Percentiles rank a stretch among this genome's conserved stretches.
Evolutionary conservation across 352 stramenopile genomes (phyloP).

Genomic region (Elongisporangium undulatum): DNA sequence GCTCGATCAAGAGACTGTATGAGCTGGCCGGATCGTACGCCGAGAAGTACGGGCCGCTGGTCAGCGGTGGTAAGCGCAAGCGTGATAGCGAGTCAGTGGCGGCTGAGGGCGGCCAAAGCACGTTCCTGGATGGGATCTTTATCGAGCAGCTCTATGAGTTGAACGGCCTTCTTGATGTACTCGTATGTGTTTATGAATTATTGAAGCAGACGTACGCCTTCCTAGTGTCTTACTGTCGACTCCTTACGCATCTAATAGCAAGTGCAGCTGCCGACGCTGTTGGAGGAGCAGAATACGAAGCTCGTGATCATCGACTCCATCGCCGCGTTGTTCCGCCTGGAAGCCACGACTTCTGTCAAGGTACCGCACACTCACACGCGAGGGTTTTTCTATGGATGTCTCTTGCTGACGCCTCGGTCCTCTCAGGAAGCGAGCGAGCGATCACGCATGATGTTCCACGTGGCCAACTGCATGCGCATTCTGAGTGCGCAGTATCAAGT

Average conservation of each 20-base stretch:
- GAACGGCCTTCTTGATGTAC: constrained; percentile 51
- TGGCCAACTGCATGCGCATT: constrained; percentile 84
- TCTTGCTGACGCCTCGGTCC: not conserved
- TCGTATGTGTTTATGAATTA: constrained; percentile 27
- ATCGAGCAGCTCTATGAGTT: constrained; percentile 75
- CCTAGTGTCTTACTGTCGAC: not conserved
- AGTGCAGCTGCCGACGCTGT: constrained; percentile 49
- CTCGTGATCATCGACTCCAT: constrained; percentile 82
- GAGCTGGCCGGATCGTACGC: constrained; percentile 56
- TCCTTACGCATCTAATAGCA: constrained; percentile 28
- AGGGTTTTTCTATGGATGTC: not conserved
- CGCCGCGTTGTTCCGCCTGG: constrained; percentile 65
- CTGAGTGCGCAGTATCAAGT: constrained; percentile 71
- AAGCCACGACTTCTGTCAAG: constrained; percentile 66
- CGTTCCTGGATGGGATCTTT: constrained; percentile 75
- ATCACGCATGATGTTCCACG: constrained; percentile 74
- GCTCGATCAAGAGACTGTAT: constrained; percentile 65
- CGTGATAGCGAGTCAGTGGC: constrained; percentile 17
- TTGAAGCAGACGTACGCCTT: not conserved
- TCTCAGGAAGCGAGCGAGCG: constrained; percentile 59
- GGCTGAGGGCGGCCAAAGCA: constrained; percentile 6
- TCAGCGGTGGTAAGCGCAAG: constrained; percentile 40
- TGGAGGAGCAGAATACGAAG: constrained; percentile 72
- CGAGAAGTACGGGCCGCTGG: constrained; percentile 24
- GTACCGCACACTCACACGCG: constrained; percentile 7